Evolutionary conservation across 1,284 basidiomycete species (phyloP), one percentile per base, ranked within the genome.

Genomic region (Trametes pubescens): DNA sequence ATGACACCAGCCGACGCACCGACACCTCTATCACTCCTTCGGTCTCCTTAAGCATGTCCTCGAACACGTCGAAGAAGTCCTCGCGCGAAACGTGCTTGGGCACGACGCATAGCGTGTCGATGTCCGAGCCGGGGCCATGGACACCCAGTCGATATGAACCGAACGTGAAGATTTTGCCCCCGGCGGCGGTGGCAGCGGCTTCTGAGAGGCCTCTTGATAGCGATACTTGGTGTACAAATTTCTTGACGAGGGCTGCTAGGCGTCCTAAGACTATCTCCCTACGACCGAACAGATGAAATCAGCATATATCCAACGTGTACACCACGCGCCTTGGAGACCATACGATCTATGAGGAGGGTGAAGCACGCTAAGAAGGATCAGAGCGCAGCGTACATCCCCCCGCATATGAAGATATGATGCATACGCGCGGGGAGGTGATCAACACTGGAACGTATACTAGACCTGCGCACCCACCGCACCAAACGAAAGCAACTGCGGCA

Each of bases 131-230:
- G 38, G 98, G 97, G 14, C 95, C 95, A 78, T 99, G 98, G 16
- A 99, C 97, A 62, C 97, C 97, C 48, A 99, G 83, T 69, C 94
- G 89, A 82, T 97, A 97, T 57, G 96, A 98, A 43, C 98, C 97
- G 76, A 98, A 99, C 4, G 98, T 99, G 78, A 96, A 99, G 76
- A 99, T 99, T 82, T 99, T 97, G 68, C 97, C 98, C 62, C 97
- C 98, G 6, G 96, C 93, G 59, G 91, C 87, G 56, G 80, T 87
- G 18, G 96, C 95, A 2, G 94, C 90, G 51, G 91, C 81, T 73
- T 98, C 95, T 24, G 95, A 96, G 66, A 98, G 82, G 16, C 96
- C 96, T 51, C 83, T 85, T 57, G 86, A 80, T 68, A 96, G 79
- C 21, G 93, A 92, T 2, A 96, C 91, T 68, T 88, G 87, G 74